Evolutionary conservation across 2,329 filamentous ascomycete genomes (phyloP).

Genomic region (Davidsoniella virescens): DNA sequence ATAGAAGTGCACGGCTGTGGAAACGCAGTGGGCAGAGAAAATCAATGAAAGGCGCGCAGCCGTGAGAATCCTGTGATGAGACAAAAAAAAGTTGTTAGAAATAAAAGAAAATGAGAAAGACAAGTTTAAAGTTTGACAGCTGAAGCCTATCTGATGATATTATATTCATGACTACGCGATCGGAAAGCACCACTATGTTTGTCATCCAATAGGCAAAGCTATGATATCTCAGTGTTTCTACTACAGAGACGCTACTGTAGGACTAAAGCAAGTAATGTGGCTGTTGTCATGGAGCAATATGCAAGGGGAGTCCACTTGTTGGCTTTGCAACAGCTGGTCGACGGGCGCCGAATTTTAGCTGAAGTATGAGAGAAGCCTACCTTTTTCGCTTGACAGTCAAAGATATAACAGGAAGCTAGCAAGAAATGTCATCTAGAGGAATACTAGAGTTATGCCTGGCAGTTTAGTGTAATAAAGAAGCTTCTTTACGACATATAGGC

Average conservation of each 20-base stretch:
- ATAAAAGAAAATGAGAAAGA: neutral
- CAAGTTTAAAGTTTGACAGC: neutral
- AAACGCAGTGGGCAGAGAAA: too few species aligned
- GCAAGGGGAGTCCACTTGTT: neutral
- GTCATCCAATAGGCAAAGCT: neutral
- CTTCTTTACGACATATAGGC: too few species aligned
- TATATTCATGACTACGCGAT: constrained; percentile 1
- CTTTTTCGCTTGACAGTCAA: too few species aligned
- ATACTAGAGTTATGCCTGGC: neutral
- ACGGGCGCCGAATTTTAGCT: too few species aligned
- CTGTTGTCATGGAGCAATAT: constrained; percentile 5
- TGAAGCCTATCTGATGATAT: neutral
- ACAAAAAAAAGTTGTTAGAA: neutral
- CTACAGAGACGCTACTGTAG: neutral
- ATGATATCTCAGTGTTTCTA: neutral
- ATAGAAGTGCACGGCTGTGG: too few species aligned
- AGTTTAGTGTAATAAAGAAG: too few species aligned
- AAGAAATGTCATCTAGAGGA: too few species aligned
- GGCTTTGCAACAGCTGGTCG: neutral
- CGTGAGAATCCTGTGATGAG: too few species aligned
- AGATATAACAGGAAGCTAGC: too few species aligned
- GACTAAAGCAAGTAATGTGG: constrained; percentile 5
- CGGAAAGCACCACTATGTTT: neutral
- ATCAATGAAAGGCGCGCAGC: too few species aligned
- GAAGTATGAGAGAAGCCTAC: neutral